Evolutionary conservation across 2,329 filamentous ascomycete genomes (phyloP), one percentile per base, ranked within the genome.

Genomic region (Fonsecaea pedrosoi): DNA sequence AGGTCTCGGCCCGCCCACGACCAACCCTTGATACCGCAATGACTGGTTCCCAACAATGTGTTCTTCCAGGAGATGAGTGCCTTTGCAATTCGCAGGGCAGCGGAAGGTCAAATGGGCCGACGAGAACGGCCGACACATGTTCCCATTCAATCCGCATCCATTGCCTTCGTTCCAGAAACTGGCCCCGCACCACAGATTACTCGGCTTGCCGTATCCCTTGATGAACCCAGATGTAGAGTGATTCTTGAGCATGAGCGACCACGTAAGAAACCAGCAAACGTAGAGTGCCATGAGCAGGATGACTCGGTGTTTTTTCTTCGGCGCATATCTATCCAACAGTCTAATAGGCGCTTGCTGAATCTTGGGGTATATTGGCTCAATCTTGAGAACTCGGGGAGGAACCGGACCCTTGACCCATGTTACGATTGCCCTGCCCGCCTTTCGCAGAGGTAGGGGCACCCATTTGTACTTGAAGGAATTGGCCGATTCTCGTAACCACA

Each of bases 81-180:
- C 76, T 60, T 75, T 77, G 73, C 85, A 87, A 66, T 83, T 82
- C 32, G 85, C 82, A n/a, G 85, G 84, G 71, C 85, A 87, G 64
- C 83, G 80, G 73, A 87, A 87, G 9, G 83, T 80, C 63, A 85
- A 78, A 3, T 79, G 81, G n/a, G 81, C 78, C 53, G 82, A 78
- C 37, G 81, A 79, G 67, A 87, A 87, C 0, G 85, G 85, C 38
- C 84, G 81, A 71, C 85, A 87, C 62, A 84, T 79, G 42, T 84
- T 83, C 45, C 84, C 85, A 70, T 87, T 83, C 3, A 85, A 70
- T 9, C 85, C 85, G 72, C 85, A 87, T 48, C 75, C 74, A 64
- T 83, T 83, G 25, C 78, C 80, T 54, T 57, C 64, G 42, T 71
- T 53, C 82, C 82, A 84, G 64, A 82, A 81, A 66, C 74, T 82